Evolutionary conservation across 768 basidiomycete species (phyloP), one percentile per base, ranked within the genome.

Genomic region (Termitomyces sp.): DNA sequence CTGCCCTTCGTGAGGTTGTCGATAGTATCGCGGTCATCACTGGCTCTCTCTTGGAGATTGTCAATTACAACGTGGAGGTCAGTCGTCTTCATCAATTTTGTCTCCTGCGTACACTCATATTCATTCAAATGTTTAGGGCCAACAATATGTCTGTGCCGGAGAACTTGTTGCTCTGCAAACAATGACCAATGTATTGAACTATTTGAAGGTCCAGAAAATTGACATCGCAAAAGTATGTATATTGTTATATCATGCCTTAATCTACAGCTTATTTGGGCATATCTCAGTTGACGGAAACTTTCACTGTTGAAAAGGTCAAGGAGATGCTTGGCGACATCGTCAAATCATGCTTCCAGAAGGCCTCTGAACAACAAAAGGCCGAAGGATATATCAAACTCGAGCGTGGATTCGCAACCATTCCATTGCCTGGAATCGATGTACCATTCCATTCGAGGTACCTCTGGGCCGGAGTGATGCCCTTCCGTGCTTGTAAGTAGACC

Each of bases 391-490:
- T 99, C 74, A 89, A 88, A 64, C 85, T 99, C 51, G 96, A 99
- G 64, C 91, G 97, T 64, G 97, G 97, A 8, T 97, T 94, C 64
- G 96, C 96, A 0, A 94, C 94, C 19, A 95, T 95, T 56, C 94
- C 93, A 42, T 80, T 96, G 40, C 92, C 95, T 40, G 96, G 96
- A 59, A 98, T 99, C 64, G 97, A 98, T 65, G 97, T 99, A 1
- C 97, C 97, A 4, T 99, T 99, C 91, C 97, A 99, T 71, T 98
- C 97, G 3, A 89, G 95, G 58, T 99, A 98, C 73, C 82, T 99
- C 40, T 99, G 97, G 97, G 95, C 95, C 15, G 94, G 94, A 68
- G 94, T 97, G 30, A 81, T 96, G 86, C 92, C 95, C 10, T 96
- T 97, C 91, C 86, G 94, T 63, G 91, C 93, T 55, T 97, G 91